Evolutionary conservation across 108 stramenopile genomes (phyloP), one percentile per base, ranked within the genome.

Genomic region (Pseudonitzschia pungens): DNA sequence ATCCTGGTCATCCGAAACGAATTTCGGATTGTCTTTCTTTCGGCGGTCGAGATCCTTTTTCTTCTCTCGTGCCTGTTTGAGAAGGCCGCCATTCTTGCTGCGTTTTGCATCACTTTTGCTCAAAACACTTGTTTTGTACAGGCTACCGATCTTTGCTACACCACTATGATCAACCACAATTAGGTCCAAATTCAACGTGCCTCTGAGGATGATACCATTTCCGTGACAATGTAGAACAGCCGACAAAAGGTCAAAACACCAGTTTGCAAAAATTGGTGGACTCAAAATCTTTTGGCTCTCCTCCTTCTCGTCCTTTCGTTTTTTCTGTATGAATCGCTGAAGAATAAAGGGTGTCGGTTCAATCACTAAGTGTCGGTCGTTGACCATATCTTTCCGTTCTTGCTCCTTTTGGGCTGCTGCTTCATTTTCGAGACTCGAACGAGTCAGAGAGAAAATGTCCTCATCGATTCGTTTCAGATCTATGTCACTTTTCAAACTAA

Each of bases 151-250:
- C 70, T 88, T 92, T 22, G 84, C 85, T 8, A 87, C 86, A 27
- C 93, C 93, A 67, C 85, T 86, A 57, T 92, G 86, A 64, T 92
- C 91, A 24, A 92, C 71, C 53, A 90, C 78, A 45, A 94, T 89
- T 60, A 90, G 88, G 58, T 94, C 93, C 20, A 86, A 70, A 26
- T 89, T 78, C 50, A 90, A 71, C 31, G 75, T 83, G 10, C 60
- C 60, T 24, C 93, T 83, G n/a, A 94, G 54, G 58, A 94, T 69
- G 28, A 94, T 79, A 56, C 90, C 76, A 65, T 92, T 90, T 24
- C 82, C 77, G 70, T 94, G 93, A 63, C 93, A 94, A 60, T 90
- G 89, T 14, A 85, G 83, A 28, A 92, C 51, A 11, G 93, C 90
- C 43, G 89, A 89, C 10, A 94, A 62, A 53, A 94, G 73, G 55